These are phyloP conservation scores for Puccinia hordei DNA, from an alignment of 1,284 basidiomycete genomes.

Conservation along the genomic window DNA sequence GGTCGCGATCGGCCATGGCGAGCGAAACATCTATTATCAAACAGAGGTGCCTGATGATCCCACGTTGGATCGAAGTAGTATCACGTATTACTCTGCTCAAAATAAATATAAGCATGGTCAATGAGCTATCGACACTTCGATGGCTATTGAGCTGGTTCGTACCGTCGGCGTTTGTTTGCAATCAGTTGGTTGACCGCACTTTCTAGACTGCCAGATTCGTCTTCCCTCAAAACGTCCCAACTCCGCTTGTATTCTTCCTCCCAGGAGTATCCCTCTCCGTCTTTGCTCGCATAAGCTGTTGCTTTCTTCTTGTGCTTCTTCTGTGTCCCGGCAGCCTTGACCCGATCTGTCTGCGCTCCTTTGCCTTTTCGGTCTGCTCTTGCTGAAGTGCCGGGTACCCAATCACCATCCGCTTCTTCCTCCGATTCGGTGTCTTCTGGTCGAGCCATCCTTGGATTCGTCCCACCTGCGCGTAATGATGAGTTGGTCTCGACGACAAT, in stretches of 20 bases:
- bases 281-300: slow-evolving; percentile 48
- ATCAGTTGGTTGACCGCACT: slow-evolving; percentile 84
- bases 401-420: slow-evolving; percentile 20
- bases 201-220: slow-evolving; percentile 86
- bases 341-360: background rate
- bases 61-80: slow-evolving; percentile 81
- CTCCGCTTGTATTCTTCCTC: slow-evolving; percentile 90
- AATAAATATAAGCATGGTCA: background rate
- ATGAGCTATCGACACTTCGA: slow-evolving; percentile 13
- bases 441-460: slow-evolving; percentile 11
- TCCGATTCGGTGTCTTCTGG: slow-evolving; percentile 30
- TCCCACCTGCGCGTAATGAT: no score
- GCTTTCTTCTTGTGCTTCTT: slow-evolving; percentile 48
- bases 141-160: slow-evolving; percentile 52
- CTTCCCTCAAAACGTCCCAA: slow-evolving; percentile 96
- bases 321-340: background rate
- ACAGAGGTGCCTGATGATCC: slow-evolving; percentile 92
- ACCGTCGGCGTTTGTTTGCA: slow-evolving; percentile 82
- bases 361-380: background rate
- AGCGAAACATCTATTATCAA: slow-evolving; percentile 85
- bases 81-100: slow-evolving; percentile 66
- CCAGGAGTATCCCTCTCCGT: slow-evolving; percentile 73
- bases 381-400: background rate
- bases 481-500: background rate
- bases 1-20: slow-evolving; percentile 92